A percentile compares a stretch with the other conserved stretches of the same genome.
Conservation (phyloP, 1,139 yeast species). For the Tardiomyces depauwii region DNA sequence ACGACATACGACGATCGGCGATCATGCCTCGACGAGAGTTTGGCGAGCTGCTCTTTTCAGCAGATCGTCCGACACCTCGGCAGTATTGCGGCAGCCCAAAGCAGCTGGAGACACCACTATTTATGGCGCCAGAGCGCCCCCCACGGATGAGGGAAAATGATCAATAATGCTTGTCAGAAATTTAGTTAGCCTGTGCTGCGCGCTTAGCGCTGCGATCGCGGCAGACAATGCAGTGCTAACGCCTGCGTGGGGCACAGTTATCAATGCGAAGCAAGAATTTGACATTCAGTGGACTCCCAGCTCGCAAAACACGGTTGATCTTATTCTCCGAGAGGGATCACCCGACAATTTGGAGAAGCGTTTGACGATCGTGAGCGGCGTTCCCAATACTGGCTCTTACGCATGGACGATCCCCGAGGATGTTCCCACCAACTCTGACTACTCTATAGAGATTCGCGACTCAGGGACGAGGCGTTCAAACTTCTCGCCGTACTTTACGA, state of each 20-base stretch:
- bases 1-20: too few relatives aligned
- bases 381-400: constrained; percentile 21
- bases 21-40: too few relatives aligned
- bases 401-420: constrained; percentile 19
- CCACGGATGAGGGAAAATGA: constrained; percentile 4
- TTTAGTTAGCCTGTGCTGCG: neutral
- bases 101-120: too few relatives aligned
- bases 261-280: constrained; percentile 16
- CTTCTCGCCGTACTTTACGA: constrained; percentile 23
- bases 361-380: constrained; percentile 18
- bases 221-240: constrained; percentile 17
- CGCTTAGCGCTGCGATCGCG: constrained; percentile 20
- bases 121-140: constrained; percentile 1
- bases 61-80: constrained; percentile 1
- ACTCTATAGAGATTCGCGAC: constrained; percentile 26
- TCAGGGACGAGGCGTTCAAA: constrained; percentile 12
- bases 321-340: constrained; percentile 20
- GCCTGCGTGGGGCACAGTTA: constrained; percentile 21
- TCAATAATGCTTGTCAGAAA: too few relatives aligned
- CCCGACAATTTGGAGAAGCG: constrained; percentile 15
- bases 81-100: neutral
- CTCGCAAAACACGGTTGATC: constrained; percentile 18
- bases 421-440: constrained; percentile 15
- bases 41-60: too few relatives aligned
- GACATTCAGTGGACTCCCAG: constrained; percentile 21